These are phyloP conservation scores for Xylaria sp. DNA, from an alignment of 2,329 filamentous ascomycete species.

Conservation along the genomic window DNA sequence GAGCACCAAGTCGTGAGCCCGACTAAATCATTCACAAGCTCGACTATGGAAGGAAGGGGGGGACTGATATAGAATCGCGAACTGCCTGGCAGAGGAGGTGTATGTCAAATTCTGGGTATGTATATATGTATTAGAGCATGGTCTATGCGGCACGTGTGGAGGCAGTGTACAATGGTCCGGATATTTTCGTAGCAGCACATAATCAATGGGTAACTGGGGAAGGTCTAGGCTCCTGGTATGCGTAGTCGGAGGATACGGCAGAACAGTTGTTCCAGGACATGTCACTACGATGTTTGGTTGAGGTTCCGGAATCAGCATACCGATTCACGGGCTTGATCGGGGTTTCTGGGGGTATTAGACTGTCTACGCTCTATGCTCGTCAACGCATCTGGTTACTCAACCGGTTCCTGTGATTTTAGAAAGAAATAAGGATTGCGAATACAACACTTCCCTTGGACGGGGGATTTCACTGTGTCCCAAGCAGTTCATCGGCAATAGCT, in stretches of 20 bases:
- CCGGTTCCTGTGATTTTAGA: background rate
- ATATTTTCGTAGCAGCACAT: background rate
- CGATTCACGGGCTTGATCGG: background rate
- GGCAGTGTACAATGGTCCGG: background rate
- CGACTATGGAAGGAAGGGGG: background rate
- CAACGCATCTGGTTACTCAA: background rate
- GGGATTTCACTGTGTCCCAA: conserved; percentile 22
- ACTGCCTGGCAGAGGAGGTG: too few species aligned
- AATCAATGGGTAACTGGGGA: background rate
- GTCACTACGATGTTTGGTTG: background rate
- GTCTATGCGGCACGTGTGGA: background rate
- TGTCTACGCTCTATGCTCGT: background rate
- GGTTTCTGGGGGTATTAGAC: background rate
- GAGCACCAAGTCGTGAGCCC: conserved; percentile 62
- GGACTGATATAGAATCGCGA: background rate
- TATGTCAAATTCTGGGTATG: background rate
- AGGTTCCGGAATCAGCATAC: background rate
- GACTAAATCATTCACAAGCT: background rate
- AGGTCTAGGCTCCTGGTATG: background rate
- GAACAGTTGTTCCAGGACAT: background rate
- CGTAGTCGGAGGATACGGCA: background rate
- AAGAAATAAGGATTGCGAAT: background rate
- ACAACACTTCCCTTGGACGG: background rate
- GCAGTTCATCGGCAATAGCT: conserved; percentile 57
- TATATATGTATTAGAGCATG: background rate